Conservation (phyloP, 176 grass and related monocot genomes). For the Paspalum vaginatum region DNA sequence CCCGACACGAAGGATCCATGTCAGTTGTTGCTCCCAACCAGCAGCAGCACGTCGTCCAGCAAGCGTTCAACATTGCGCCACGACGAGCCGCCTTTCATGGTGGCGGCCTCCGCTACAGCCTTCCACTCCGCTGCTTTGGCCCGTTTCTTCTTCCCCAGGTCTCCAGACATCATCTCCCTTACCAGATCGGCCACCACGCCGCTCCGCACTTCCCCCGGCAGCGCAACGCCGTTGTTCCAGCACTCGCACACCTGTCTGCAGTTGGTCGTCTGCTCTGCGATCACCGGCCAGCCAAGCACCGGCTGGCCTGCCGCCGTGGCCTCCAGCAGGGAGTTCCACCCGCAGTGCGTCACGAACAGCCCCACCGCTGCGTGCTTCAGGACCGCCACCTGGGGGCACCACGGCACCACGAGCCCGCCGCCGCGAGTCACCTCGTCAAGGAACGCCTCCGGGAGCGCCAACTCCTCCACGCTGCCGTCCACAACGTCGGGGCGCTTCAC, state of each 20-base stretch:
- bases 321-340: conserved; percentile 55
- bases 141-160: conserved; percentile 12
- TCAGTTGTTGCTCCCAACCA: background rate
- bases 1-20: no score
- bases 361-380: conserved; percentile 48
- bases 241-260: conserved; percentile 26
- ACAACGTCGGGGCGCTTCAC: conserved; percentile 14
- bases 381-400: conserved; percentile 47
- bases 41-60: background rate
- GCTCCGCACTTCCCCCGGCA: conserved; percentile 2
- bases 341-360: conserved; percentile 70
- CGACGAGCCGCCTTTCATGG: conserved; percentile 30
- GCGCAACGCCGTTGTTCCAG: conserved; percentile 39
- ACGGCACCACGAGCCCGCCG: conserved; percentile 42
- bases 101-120: no score
- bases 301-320: conserved; percentile 33
- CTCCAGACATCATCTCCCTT: conserved; percentile 48
- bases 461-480: conserved; percentile 16
- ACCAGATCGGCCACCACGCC: conserved; percentile 31
- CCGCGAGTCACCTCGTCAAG: conserved; percentile 27
- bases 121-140: background rate
- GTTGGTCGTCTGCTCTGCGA: conserved; percentile 45
- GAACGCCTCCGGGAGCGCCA: no score
- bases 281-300: background rate
- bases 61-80: background rate